Evolutionary conservation across 352 stramenopile species (phyloP), one percentile per base, ranked within the genome.

Genomic region (Phytophthora chlamydospora): DNA sequence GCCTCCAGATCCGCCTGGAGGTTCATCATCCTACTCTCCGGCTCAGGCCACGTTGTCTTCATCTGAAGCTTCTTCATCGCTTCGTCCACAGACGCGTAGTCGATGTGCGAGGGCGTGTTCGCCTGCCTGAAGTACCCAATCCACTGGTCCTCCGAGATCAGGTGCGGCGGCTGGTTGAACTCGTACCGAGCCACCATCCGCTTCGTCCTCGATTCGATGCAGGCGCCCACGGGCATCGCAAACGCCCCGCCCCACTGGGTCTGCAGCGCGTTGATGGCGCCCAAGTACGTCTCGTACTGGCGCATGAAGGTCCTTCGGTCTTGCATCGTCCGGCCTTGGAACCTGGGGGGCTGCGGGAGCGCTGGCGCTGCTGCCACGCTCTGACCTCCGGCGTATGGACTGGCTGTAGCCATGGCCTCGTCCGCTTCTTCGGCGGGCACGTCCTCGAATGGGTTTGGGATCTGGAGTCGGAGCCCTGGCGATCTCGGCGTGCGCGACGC

Each of bases 361-460:
- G 43, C 24, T 1, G 43, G 43, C 12, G 21, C 24, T 21, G 21
- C 27, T 1, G 43, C 43, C 27, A 50, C 29, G 12, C 48, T 8
- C 7, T 14, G 5, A n/a, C 19, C 19, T 38, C 6, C 17, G 6
- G 36, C 32, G 21, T 10, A 29, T 0, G 21, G 39, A 7, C 38
- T 58, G 9, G n/a, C 38, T 1, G 49, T 58, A 3, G 2, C 1
- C 50, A 49, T 49, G 1, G 5, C 3, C 5, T 58, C 39, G 5
- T 58, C 50, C 0, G 38, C 27, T 14, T 48, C 21, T 21, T 16
- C 45, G 35, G n/a, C 4, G 32, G n/a, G 21, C 13, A 29, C 24
- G 24, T 29, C 24, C 32, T 59, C 51, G 13, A 59, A 59, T 2
- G 33, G 31, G 13, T 50, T 59, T 9, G 40, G 40, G 31, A 59